phyloP scores from a whole-genome alignment of 179 eudicot species.

The Patellifolia procumbens region DNA sequence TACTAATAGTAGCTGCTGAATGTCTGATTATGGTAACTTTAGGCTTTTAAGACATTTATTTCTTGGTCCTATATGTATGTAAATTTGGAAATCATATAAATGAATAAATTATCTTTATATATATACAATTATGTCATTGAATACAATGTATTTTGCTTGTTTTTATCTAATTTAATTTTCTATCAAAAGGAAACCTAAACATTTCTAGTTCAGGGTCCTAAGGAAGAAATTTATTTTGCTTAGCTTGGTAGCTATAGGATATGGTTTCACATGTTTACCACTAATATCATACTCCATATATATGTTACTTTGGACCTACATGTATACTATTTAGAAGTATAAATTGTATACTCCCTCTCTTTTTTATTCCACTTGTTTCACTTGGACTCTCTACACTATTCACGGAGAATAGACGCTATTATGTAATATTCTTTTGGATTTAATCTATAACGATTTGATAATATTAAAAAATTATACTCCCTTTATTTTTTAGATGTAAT shows the following conservation, averaged over 20 bases:
- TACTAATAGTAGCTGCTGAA: conserved; percentile 19
- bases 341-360: too few relatives aligned
- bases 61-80: conserved; percentile 18
- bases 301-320: conserved; percentile 30
- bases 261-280: conserved; percentile 33
- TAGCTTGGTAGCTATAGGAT: conserved; percentile 13
- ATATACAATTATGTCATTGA: conserved; percentile 10
- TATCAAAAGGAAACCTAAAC: conserved; percentile 29
- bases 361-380: too few relatives aligned
- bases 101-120: not conserved
- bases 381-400: too few relatives aligned
- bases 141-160: conserved; percentile 3
- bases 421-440: too few relatives aligned
- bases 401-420: too few relatives aligned
- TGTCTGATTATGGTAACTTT: conserved; percentile 29
- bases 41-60: conserved; percentile 24
- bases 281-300: conserved; percentile 16
- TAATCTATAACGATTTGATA: too few relatives aligned
- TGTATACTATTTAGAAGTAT: too few relatives aligned
- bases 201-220: conserved; percentile 28
- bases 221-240: conserved; percentile 9
- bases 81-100: conserved; percentile 17
- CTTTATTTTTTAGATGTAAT: too few relatives aligned
- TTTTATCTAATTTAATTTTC: conserved; percentile 12
- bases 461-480: too few relatives aligned